phyloP scores from a whole-genome alignment of 345 rosid genomes.

The Lumnitzera racemosa region DNA sequence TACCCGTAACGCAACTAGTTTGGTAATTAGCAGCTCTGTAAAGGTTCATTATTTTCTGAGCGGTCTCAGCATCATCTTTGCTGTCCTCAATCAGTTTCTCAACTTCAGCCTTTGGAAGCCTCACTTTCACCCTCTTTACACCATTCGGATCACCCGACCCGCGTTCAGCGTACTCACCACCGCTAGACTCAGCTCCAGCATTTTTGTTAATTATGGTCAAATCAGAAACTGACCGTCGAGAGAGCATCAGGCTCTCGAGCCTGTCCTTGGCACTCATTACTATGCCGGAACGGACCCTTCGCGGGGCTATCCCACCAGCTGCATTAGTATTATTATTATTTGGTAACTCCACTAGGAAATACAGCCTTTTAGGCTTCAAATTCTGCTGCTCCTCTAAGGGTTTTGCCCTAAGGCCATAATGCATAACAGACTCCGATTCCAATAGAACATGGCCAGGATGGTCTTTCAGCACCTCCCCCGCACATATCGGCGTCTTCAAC shows the following conservation, averaged over 20 bases:
- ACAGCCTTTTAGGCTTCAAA: conserved; percentile 67
- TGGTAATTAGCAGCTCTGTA: conserved; percentile 21
- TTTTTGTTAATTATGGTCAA: conserved; percentile 41
- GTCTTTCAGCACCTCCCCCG: conserved; percentile 57
- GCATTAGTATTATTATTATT: conserved; percentile 1
- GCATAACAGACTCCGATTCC: conserved; percentile 79
- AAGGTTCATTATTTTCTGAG: conserved; percentile 59
- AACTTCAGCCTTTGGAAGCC: conserved; percentile 57
- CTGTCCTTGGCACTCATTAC: conserved; percentile 82
- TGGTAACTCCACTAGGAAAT: conserved; percentile 78
- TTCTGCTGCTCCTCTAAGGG: conserved; percentile 48
- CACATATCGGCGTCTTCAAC: conserved; percentile 73
- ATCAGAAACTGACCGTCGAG: conserved; percentile 76
- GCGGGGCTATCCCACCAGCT: conserved; percentile 30
- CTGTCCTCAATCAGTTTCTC: conserved; percentile 65
- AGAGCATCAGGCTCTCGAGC: conserved; percentile 69
- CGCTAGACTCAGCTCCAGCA: not conserved
- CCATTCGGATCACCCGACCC: conserved; percentile 3
- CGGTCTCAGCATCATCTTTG: conserved; percentile 46
- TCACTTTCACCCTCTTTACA: conserved; percentile 49
- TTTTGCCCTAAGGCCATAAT: conserved; percentile 63
- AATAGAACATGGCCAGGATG: conserved; percentile 64
- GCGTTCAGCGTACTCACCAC: not conserved
- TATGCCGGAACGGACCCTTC: conserved; percentile 76
- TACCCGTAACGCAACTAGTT: not conserved